Conservation (phyloP, 495 filamentous ascomycete species). For the Peziza echinospora region DNA sequence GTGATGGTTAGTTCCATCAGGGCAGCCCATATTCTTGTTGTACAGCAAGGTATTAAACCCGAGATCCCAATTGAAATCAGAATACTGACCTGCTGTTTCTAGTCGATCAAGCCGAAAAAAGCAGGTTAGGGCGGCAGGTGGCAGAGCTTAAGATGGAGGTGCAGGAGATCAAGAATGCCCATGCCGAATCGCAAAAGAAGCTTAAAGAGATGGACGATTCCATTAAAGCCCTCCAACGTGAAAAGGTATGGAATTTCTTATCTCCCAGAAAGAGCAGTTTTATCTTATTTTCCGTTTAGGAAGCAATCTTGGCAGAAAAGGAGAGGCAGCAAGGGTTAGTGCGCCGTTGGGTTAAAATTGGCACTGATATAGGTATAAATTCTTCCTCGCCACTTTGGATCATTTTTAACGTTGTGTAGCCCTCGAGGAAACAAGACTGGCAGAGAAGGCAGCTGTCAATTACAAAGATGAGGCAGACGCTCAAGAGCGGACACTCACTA, state of each 20-base stretch:
- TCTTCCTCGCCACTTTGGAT: background rate
- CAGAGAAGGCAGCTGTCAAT: constrained; percentile 4
- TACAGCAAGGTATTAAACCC: constrained; percentile 4
- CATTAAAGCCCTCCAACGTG: too few relatives aligned
- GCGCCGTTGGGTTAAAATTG: background rate
- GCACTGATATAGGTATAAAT: background rate
- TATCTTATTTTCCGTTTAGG: too few relatives aligned
- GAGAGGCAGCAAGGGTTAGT: constrained; percentile 11
- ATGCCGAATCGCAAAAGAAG: constrained; percentile 17
- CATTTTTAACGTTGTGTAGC: too few relatives aligned
- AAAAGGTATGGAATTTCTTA: too few relatives aligned
- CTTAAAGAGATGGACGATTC: too few relatives aligned
- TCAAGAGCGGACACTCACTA: constrained; percentile 31
- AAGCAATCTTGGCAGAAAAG: too few relatives aligned
- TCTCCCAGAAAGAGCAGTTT: too few relatives aligned
- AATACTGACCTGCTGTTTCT: background rate
- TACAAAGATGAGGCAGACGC: constrained; percentile 19
- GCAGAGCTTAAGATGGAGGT: too few relatives aligned
- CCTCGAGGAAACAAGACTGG: constrained; percentile 13
- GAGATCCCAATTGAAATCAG: background rate
- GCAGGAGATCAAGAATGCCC: too few relatives aligned
- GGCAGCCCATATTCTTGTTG: constrained; percentile 10
- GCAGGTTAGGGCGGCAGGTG: too few relatives aligned
- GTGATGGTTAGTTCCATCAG: constrained; percentile 5
- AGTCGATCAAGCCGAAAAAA: background rate